Conservation (phyloP, 2,329 filamentous ascomycete species). For the Geosmithia flava region DNA sequence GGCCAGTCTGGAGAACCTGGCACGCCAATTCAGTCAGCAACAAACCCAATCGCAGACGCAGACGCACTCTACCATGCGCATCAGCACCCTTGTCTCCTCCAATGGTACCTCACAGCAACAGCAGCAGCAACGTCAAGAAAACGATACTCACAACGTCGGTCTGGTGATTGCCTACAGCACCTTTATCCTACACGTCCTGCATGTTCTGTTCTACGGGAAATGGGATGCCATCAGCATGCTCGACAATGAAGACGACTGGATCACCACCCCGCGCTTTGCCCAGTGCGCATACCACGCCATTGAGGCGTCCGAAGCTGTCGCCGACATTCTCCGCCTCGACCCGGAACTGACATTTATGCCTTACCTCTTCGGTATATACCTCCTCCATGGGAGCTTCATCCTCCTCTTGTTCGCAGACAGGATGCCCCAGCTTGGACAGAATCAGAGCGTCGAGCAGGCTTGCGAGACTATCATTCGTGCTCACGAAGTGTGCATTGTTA, state of each 20-base stretch:
- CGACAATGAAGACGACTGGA: constrained; percentile 35
- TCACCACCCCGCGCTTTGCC: constrained; percentile 29
- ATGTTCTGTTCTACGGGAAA: constrained; percentile 34
- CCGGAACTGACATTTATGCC: constrained; percentile 38
- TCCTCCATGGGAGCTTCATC: constrained; percentile 37
- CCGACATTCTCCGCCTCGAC: constrained; percentile 31
- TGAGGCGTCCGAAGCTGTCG: constrained; percentile 30
- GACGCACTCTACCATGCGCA: neutral
- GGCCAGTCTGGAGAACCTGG: constrained; percentile 20
- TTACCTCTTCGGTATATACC: constrained; percentile 38
- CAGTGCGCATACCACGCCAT: constrained; percentile 33
- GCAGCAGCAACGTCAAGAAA: neutral
- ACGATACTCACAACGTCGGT: constrained; percentile 13
- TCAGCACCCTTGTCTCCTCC: neutral
- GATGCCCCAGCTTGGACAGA: constrained; percentile 31
- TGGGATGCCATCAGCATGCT: constrained; percentile 37
- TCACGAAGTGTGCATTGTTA: constrained; percentile 37
- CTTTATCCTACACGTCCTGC: constrained; percentile 32
- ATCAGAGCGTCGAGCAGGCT: constrained; percentile 30
- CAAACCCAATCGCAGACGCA: neutral
- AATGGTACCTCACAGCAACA: neutral
- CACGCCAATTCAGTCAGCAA: constrained; percentile 6
- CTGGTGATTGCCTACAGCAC: constrained; percentile 33
- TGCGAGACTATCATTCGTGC: constrained; percentile 37
- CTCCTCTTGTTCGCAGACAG: constrained; percentile 34